Base-by-base conservation (phyloP, 2,329 filamentous ascomycete genomes). In the Colletotrichum neosansevieriae region DNA sequence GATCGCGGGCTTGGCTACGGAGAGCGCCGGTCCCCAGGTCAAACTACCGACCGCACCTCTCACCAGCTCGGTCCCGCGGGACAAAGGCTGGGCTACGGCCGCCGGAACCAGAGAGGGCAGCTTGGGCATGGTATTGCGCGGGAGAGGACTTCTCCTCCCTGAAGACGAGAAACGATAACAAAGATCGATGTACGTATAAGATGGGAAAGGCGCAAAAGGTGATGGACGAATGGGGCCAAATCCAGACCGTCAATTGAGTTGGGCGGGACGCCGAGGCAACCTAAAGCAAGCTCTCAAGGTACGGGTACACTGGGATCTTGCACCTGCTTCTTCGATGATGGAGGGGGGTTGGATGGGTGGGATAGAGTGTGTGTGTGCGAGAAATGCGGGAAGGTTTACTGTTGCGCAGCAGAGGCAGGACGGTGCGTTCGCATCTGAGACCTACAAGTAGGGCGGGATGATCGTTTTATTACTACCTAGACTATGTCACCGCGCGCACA, bases 11-110 rank as follows among this genome's bases (percentile, higher is more conserved):
- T 82, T 84, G 32, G 84, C 85, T 19, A 85, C 53, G 17, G 81
- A 77, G 42, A 86, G 71, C 10, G 79, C 82, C 1, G 84, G 84
- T 0, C 78, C 79, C 83, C 82, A 86, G 4, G 83, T 83, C 58
- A 84, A 73, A 62, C 80, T 77, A 47, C 83, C 82, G 21, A 86
- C 73, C 17, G 77, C 75, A 24, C 78, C 76, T 57, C 84, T 82
- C 44, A 84, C 70, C 29, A 80, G 69, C 65, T 84, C 81, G 24
- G 79, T 76, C 34, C 80, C 78, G 51, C 75, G 77, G 29, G 77
- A 78, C 17, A 84, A 73, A 29, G 82, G 80, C 66, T 77, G 74
- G 34, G 77, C 77, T 65, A 85, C 69, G 49, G 76, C 71, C 15
- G 77, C 73, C 13, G 82, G 79, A 34, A 71, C 67, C 32, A 84